Percentiles rank a stretch among this genome's conserved stretches.
These are phyloP conservation scores for Diutina mesorugosa DNA, from an alignment of 1,139 yeast species.

Conservation along the genomic window DNA sequence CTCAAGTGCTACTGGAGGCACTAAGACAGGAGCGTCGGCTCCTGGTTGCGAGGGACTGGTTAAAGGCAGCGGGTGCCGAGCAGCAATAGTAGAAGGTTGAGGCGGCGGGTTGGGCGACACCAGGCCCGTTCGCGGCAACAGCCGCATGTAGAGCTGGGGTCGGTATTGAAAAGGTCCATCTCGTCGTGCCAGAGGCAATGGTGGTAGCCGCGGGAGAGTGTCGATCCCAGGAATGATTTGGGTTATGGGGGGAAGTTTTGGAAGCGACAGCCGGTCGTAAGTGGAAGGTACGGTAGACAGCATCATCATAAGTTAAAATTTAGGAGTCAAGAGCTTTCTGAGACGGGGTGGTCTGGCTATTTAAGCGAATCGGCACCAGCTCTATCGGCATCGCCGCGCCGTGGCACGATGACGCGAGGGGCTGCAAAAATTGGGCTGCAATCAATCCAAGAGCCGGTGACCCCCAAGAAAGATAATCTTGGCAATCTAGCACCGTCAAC, in stretches of 20 bases:
- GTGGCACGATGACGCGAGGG: not conserved
- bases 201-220: not conserved
- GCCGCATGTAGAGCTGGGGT: not conserved
- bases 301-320: not conserved
- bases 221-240: not conserved
- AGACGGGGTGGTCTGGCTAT: not conserved
- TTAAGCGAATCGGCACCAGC: not conserved
- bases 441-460: too few relatives aligned
- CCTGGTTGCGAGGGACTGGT: not conserved
- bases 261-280: not conserved
- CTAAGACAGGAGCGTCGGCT: too few relatives aligned
- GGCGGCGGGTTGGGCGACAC: not conserved
- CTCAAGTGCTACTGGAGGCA: not conserved
- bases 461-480: too few relatives aligned
- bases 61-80: not conserved
- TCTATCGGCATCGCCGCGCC: not conserved
- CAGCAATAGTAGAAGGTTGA: not conserved
- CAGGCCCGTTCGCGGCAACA: not conserved
- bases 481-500: not conserved
- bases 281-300: not conserved
- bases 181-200: not conserved
- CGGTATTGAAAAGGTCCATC: not conserved
- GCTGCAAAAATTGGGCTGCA: too few relatives aligned
- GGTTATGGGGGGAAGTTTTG: not conserved
- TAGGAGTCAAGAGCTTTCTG: too few relatives aligned